Evolutionary conservation across 768 basidiomycete species (phyloP), one percentile per base, ranked within the genome.

Genomic region (Boletellus sp.): DNA sequence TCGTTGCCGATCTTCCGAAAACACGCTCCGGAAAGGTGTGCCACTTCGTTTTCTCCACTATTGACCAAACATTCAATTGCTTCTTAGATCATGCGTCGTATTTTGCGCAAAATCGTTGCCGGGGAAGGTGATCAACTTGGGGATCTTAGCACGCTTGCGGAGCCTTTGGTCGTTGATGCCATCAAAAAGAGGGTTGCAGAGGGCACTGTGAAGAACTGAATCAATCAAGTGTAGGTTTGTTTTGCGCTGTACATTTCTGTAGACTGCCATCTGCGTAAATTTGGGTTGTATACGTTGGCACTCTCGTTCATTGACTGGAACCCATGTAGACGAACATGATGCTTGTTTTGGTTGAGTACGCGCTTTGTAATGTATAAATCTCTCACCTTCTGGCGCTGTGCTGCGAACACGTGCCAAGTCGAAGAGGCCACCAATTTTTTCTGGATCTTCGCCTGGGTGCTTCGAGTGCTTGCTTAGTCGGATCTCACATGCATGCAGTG

Each of bases 41-140:
- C 28, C n/a, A 9, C 33, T 36, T 46, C 19, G 24, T 42, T 20
- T 10, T 44, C 7, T 3, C 22, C 5, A 2, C 37, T 22, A 19
- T 17, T 17, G 20, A 16, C 9, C 40, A 31, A 12, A 6, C 19
- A n/a, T 39, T 31, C 12, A 38, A 48, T 16, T 16, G 15, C 26
- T 6, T 2, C 52, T 15, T 46, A 84, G 88, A 92, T 94, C 69
- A 94, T 97, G 89, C 83, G 95, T 39, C 83, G 95, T 45, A 90
- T 96, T 55, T 82, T 98, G 81, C 83, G 96, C 63, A 98, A 98
- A 81, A 91, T 98, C 63, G 89, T 92, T 41, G 87, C 87, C 0
- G 90, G 91, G 35, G 93, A 98, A 67, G 90, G 84, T 8, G 95
- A 99, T 67, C 90, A 96, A 69, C 82, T 98, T 36, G 95, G 95